These are phyloP conservation scores for Ophiocordyceps australis DNA, from an alignment of 2,329 filamentous ascomycete species.

Conservation along the genomic window DNA sequence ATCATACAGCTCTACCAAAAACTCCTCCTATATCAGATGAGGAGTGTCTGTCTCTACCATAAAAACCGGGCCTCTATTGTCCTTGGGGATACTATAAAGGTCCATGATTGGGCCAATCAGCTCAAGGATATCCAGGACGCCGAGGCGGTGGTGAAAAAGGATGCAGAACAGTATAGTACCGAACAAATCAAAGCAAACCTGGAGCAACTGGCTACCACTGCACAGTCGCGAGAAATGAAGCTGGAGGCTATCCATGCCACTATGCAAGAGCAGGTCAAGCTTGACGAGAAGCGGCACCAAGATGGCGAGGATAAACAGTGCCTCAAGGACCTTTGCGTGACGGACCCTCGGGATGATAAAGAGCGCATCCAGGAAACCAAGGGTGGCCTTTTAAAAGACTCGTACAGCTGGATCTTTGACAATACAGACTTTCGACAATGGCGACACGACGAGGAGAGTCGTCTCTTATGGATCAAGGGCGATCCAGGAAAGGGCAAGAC, in stretches of 20 bases:
- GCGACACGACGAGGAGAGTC: constrained; percentile 9
- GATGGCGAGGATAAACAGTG: constrained; percentile 6
- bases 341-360: constrained; percentile 15
- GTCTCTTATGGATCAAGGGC: constrained; percentile 14
- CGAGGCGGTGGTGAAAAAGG: constrained; percentile 6
- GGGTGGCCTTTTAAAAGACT: too few relatives aligned
- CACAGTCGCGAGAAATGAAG: constrained; percentile 1
- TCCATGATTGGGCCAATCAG: constrained; percentile 1
- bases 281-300: constrained; percentile 3
- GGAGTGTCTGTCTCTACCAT: constrained; percentile 18
- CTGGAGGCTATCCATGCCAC: neutral
- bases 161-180: constrained; percentile 4
- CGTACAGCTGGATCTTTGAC: constrained; percentile 16
- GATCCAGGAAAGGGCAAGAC: constrained; percentile 18
- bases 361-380: constrained; percentile 14
- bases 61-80: constrained; percentile 9
- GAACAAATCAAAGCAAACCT: constrained; percentile 3
- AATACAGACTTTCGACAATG: constrained; percentile 7
- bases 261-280: constrained; percentile 2
- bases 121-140: constrained; percentile 10
- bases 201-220: constrained; percentile 2
- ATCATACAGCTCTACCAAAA: constrained; percentile 17
- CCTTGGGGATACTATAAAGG: constrained; percentile 2
- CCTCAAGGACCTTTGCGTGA: constrained; percentile 7
- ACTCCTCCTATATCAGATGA: constrained; percentile 21